Conservation (phyloP, 1,284 basidiomycete genomes). For the Mycena citricolor region DNA sequence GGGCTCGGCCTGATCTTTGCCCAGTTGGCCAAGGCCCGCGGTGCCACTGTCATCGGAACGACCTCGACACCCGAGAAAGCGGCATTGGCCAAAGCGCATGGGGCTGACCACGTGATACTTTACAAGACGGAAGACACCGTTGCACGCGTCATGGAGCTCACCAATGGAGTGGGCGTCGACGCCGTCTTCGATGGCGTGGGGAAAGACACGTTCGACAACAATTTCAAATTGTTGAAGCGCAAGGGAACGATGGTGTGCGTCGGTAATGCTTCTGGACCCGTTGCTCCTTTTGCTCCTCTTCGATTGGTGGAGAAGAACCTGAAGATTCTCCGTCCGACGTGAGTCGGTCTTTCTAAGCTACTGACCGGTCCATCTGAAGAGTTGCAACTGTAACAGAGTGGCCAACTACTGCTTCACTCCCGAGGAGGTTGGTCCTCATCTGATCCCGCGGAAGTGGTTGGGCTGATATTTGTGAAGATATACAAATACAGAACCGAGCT, state of each 20-base stretch:
- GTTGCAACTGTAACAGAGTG: conserved; percentile 39
- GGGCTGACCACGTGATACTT: conserved; percentile 86
- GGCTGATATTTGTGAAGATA: conserved; percentile 22
- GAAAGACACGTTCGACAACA: conserved; percentile 85
- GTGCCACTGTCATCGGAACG: conserved; percentile 93
- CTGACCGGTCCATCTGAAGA: not conserved
- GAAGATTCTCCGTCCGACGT: conserved; percentile 77
- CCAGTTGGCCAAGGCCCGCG: conserved; percentile 66
- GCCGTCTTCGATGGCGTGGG: conserved; percentile 94
- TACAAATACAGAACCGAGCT: conserved; percentile 66
- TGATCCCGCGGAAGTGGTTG: not conserved
- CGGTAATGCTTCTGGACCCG: conserved; percentile 88
- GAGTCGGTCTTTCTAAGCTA: conserved; percentile 29
- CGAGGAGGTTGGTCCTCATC: conserved; percentile 51
- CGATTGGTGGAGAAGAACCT: conserved; percentile 84
- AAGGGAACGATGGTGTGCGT: conserved; percentile 88
- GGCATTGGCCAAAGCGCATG: conserved; percentile 74
- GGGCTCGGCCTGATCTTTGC: conserved; percentile 63
- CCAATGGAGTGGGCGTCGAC: conserved; percentile 81
- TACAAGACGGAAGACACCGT: conserved; percentile 76
- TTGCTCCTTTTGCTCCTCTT: conserved; percentile 71
- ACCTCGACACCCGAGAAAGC: conserved; percentile 87
- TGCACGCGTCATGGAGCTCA: conserved; percentile 73
- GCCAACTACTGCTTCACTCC: conserved; percentile 70
- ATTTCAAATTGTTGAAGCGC: conserved; percentile 78